Conservation (phyloP, 371 early-diverging fungal species). For the Circinella minor region DNA sequence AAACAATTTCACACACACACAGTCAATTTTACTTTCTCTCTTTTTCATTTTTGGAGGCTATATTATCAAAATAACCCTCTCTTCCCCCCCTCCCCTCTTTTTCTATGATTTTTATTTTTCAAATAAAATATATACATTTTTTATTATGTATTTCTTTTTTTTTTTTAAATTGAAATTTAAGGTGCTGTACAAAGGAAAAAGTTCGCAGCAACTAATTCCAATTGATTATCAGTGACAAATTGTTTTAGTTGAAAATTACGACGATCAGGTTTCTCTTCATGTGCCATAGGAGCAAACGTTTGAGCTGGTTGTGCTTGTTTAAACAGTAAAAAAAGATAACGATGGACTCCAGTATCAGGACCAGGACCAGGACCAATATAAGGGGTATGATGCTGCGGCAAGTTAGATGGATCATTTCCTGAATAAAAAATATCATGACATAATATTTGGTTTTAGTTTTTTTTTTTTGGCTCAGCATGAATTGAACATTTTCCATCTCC, state of each 20-base stretch:
- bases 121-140: too few relatives aligned
- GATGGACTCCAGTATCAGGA: slow-evolving; percentile 60
- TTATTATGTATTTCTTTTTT: background rate
- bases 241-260: slow-evolving; percentile 47
- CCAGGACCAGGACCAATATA: slow-evolving; percentile 68
- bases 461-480: background rate
- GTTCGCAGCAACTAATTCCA: slow-evolving; percentile 60
- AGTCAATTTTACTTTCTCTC: too few relatives aligned
- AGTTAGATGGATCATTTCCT: background rate
- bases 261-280: slow-evolving; percentile 39
- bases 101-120: too few relatives aligned
- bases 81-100: too few relatives aligned
- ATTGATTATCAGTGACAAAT: slow-evolving; percentile 49
- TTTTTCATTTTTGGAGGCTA: too few relatives aligned
- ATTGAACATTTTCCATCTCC: background rate
- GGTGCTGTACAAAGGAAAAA: slow-evolving; percentile 44
- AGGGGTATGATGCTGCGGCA: slow-evolving; percentile 29
- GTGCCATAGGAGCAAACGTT: slow-evolving; percentile 28
- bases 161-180: background rate
- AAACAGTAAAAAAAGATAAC: slow-evolving; percentile 68
- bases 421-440: background rate
- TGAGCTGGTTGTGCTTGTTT: slow-evolving; percentile 44
- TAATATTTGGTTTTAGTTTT: background rate
- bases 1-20: too few relatives aligned
- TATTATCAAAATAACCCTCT: too few relatives aligned